Evolutionary conservation across 1,284 basidiomycete genomes (phyloP), one percentile per base, ranked within the genome.

Genomic region (Thelephora terrestris): DNA sequence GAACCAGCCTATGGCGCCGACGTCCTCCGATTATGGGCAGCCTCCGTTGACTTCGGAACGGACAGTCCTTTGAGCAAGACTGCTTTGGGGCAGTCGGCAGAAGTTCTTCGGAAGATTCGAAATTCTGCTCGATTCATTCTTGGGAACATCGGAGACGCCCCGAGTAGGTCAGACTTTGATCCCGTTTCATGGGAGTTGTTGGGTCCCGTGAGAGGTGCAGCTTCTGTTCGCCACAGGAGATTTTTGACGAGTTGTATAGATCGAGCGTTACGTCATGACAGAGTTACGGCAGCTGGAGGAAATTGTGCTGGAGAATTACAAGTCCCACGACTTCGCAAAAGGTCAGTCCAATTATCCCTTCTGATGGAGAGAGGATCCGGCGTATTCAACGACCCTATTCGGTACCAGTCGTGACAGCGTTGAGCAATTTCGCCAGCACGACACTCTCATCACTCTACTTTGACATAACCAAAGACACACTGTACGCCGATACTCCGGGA

Each of bases 101-200:
- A 95, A 57, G 79, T 79, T 0, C 68, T 93, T 58, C 76, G 91
- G 44, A 96, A 92, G 66, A 79, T 98, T 37, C 76, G 95, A 27
- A 96, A 94, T 61, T 82, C 91, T 7, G 78, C 85, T 1, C 75
- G 93, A n/a, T 99, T 96, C 64, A 77, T 94, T 52, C 71, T 98
- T 0, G 94, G 88, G 0, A 95, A 91, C 57, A 69, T 90, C 16
- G 73, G 73, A 12, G 71, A 74, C 48, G 58, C 55, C 21, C 56
- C 67, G n/a, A 51, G 57, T 27, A 52, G 66, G 52, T 49, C 56
- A 47, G 53, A 56, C 9, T 51, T 68, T 45, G 57, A 59, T 47
- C 61, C 61, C 25, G 71, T 78, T 5, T 61, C 65, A 14, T 69
- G 61, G 42, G 64, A 68, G 10, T 66, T 82, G 7, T 64, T 91